Base-by-base conservation (phyloP, 106 monocot species). In the Cymbidium sinense region DNA sequence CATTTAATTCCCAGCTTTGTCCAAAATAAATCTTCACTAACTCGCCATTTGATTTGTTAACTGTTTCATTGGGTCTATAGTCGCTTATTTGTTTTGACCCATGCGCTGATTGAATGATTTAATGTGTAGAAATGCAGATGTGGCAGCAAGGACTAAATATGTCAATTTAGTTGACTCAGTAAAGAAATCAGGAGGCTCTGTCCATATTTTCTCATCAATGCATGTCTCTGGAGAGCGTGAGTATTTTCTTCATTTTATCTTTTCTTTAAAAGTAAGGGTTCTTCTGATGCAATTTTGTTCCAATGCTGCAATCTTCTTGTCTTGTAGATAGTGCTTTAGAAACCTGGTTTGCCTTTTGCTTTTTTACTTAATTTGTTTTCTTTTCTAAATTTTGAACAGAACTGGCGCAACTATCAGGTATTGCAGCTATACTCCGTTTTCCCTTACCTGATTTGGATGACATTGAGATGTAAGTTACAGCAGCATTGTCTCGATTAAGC, bases 221-320 rank as follows among this genome's bases (percentile, higher is more conserved):
- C 99, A 96, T 75, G 80, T 84, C 5, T 96, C 96, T 70, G 96
- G 96, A 62, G 93, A 93, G 70, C 91, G 96, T 96, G 51, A 96
- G 96, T 78, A 35, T 67, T 20, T 25, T 30, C 7, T 39, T 13
- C 27, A 28, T 43, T 34, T 70, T 70, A n/a, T 29, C 17, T 39
- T 58, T 71, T 20, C 71, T 37, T 34, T 71, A 71, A 17, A 33
- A 34, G 15, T 21, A 12, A 67, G 33, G n/a, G n/a, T 33, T 30
- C 31, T 30, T 13, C 47, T 47, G 17, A 47, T 11, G 47, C 47
- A 11, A 2, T 36, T 9, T 43, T 10, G 7, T 43, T 43, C 43
- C 43, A 43, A 43, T 43, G 6, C 43, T 43, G 6, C 6, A 7
- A 43, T 43, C 11, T 43, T 43, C 43, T 8, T 43, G 9, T 43